Evolutionary conservation across 2,329 filamentous ascomycete species (phyloP).

Genomic region (Fusarium proliferatum): DNA sequence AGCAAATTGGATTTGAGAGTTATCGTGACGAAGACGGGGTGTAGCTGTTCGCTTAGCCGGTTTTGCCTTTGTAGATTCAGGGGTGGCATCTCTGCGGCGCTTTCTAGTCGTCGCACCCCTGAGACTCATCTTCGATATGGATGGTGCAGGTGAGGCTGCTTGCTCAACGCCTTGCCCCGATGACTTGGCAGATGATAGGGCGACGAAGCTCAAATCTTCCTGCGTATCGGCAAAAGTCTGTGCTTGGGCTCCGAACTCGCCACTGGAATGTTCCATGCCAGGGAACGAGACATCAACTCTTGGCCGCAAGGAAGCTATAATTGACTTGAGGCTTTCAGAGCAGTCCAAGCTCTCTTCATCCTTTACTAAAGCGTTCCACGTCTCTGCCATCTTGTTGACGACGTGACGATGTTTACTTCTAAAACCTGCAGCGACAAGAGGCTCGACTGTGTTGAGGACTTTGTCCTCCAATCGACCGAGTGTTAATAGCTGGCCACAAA

Average conservation of each 20-base stretch:
- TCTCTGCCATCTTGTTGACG: constrained; percentile 61
- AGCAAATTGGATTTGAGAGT: constrained; percentile 85
- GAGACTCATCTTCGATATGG: constrained; percentile 31
- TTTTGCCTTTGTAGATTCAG: constrained; percentile 41
- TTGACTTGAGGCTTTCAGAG: constrained; percentile 70
- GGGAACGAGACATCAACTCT: constrained; percentile 61
- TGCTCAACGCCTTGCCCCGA: constrained; percentile 41
- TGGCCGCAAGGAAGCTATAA: constrained; percentile 70
- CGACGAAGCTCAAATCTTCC: constrained; percentile 56
- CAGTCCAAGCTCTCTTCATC: constrained; percentile 69
- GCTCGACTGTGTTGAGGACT: constrained; percentile 65
- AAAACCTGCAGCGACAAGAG: constrained; percentile 66
- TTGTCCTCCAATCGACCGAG: constrained; percentile 52
- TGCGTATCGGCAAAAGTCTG: constrained; percentile 61
- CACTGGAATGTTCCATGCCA: constrained; percentile 54
- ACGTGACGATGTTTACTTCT: constrained; percentile 66
- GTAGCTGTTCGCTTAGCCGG: constrained; percentile 50
- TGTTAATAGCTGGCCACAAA: constrained; percentile 55
- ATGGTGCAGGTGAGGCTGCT: constrained; percentile 18
- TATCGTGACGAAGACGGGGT: constrained; percentile 75
- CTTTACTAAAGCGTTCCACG: constrained; percentile 79
- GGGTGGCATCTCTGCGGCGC: constrained; percentile 44
- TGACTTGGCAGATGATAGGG: constrained; percentile 47
- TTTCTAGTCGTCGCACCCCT: constrained; percentile 44
- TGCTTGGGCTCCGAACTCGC: constrained; percentile 54